Base-by-base conservation (phyloP, 345 rosid genomes). In the Lenwebbia sp. region DNA sequence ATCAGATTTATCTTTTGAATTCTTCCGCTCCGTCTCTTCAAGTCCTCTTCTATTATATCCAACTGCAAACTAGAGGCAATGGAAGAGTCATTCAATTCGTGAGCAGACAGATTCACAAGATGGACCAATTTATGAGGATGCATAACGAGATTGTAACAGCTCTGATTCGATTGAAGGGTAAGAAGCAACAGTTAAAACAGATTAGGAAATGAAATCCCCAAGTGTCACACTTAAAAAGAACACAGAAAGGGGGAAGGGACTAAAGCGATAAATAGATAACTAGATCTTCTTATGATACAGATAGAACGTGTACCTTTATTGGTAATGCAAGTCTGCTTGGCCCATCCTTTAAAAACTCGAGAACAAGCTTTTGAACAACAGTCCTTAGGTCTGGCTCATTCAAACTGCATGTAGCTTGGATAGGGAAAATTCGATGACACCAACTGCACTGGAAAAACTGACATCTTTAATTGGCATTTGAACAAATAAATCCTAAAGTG, bases 401-500 rank as follows among this genome's bases (percentile, higher is more conserved):
- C 90, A 97, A 90, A 84, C 26, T 82, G 89, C 98, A 96, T 28
- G 99, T 97, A 82, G 97, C 95, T 91, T 96, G 98, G 88, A 97
- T 92, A 14, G 99, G 98, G 90, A 93, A 94, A 84, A 97, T 92
- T 75, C 98, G 97, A 91, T 97, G 98, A 87, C 98, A 96, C 99
- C 99, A 97, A 41, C 99, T 97, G 89, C 90, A 92, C 87, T 78
- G 83, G 60, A 81, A 90, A 89, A 52, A 60, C 65, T 55, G 56
- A 75, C 78, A 84, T 87, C 83, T 25, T 55, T n/a, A 14, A 19
- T 70, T 70, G 78, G 22, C 25, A 70, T 70, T 33, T 33, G 13
- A 33, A 70, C 6, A 5, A 19, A 33, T 65, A 65, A 33, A 70
- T 70, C 44, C 44, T 65, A 9, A 33, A 33, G 17, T 33, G 78